Conservation (phyloP, 371 early-diverging fungal species). For the Amoeboaphelidium protococcarum region DNA sequence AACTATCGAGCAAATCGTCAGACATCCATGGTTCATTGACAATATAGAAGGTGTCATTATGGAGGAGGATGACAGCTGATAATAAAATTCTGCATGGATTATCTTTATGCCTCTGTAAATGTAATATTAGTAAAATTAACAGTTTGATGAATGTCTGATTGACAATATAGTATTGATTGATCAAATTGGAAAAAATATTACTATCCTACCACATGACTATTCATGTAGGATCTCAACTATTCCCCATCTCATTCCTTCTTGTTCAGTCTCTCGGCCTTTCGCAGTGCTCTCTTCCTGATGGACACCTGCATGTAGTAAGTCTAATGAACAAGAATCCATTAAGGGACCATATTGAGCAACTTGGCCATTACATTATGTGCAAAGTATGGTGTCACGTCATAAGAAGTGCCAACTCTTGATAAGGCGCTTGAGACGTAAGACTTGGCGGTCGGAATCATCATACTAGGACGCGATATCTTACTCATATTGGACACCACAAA, state of each 20-base stretch:
- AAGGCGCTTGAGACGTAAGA: slow-evolving; percentile 48
- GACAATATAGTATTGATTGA: no score
- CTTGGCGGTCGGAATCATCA: slow-evolving; percentile 42
- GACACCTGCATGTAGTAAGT: background rate
- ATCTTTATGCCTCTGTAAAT: no score
- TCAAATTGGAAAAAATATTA: no score
- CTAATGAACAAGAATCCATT: background rate
- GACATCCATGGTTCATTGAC: slow-evolving; percentile 29
- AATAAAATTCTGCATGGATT: no score
- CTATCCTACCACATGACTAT: no score
- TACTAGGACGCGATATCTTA: slow-evolving; percentile 46
- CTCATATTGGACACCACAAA: slow-evolving; percentile 78
- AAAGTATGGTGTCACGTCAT: slow-evolving; percentile 45
- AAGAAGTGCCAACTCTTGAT: slow-evolving; percentile 37
- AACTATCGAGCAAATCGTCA: slow-evolving; percentile 26
- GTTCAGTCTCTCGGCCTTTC: background rate
- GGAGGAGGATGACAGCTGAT: no score
- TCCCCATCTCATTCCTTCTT: background rate
- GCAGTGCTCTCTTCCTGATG: background rate
- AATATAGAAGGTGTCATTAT: no score
- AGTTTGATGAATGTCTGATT: no score
- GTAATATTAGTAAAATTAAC: no score
- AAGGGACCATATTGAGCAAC: slow-evolving; percentile 20
- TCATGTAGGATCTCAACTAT: no score
- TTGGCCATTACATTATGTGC: slow-evolving; percentile 53